phyloP scores from a whole-genome alignment of 2,329 filamentous ascomycete genomes.

The Teratosphaeria pseudoeucalypti region DNA sequence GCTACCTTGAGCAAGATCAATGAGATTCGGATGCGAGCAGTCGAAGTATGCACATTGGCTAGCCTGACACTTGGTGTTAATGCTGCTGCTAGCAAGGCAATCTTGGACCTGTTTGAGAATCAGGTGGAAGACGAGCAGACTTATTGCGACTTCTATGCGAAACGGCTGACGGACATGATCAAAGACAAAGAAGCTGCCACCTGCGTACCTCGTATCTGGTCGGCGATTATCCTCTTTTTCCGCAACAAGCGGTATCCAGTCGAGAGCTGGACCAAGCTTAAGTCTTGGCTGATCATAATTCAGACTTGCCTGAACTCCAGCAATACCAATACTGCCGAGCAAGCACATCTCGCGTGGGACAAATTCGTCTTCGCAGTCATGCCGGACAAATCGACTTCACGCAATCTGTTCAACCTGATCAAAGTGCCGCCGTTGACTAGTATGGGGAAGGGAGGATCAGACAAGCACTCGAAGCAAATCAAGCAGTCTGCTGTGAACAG shows the following conservation, averaged over 20 bases:
- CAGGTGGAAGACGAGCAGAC: conserved; percentile 43
- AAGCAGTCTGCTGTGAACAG: conserved; percentile 56
- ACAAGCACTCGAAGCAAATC: conserved; percentile 35
- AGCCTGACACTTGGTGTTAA: conserved; percentile 61
- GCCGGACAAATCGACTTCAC: conserved; percentile 48
- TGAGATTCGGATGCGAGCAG: conserved; percentile 65
- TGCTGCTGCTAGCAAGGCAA: conserved; percentile 53
- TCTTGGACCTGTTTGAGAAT: conserved; percentile 52
- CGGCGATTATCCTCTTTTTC: conserved; percentile 67
- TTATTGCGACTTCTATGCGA: conserved; percentile 60
- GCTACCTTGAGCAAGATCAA: conserved; percentile 70
- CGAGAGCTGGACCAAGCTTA: conserved; percentile 56
- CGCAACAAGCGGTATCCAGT: conserved; percentile 49
- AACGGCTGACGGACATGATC: conserved; percentile 58
- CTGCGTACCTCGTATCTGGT: conserved; percentile 81
- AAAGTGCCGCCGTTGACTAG: conserved; percentile 59
- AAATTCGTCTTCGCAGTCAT: conserved; percentile 67
- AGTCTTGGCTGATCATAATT: conserved; percentile 68
- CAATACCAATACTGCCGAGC: conserved; percentile 58
- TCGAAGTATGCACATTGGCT: conserved; percentile 62
- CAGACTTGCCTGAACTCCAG: conserved; percentile 75
- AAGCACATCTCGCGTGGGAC: conserved; percentile 79
- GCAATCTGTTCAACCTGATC: conserved; percentile 51
- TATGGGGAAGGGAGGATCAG: conserved; percentile 53
- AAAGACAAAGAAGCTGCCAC: conserved; percentile 47